A percentile compares a stretch with the other conserved stretches of the same genome.
These are phyloP conservation scores for Paramarasmius palmivorus DNA, from an alignment of 1,284 basidiomycete genomes.

Conservation along the genomic window DNA sequence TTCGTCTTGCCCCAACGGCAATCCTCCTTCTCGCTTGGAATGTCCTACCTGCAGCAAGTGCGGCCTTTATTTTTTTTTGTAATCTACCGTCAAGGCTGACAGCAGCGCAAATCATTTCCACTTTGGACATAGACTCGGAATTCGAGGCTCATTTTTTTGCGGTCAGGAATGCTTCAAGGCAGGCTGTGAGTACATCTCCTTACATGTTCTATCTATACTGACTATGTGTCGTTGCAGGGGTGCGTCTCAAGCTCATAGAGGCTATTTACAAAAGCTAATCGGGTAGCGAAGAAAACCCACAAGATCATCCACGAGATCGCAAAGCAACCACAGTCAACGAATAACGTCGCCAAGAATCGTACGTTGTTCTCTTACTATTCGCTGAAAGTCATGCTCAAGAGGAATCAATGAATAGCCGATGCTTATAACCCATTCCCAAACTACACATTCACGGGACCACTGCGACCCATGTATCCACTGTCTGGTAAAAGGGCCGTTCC, in stretches of 20 bases:
- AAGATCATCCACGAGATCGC: constrained; percentile 73
- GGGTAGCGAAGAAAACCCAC: constrained; percentile 71
- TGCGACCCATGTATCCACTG: constrained; percentile 78
- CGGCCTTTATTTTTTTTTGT: constrained; percentile 23
- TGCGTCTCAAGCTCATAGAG: constrained; percentile 23
- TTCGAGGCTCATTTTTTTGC: constrained; percentile 82
- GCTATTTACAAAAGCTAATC: constrained; percentile 4
- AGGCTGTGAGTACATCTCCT: constrained; percentile 58
- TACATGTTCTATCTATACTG: constrained; percentile 2
- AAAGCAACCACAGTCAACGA: constrained; percentile 10
- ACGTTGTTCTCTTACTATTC: constrained; percentile 2
- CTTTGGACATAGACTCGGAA: constrained; percentile 75
- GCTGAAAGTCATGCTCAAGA: not conserved
- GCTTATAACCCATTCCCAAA: constrained; percentile 75
- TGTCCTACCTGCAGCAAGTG: constrained; percentile 85
- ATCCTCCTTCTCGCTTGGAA: constrained; percentile 75
- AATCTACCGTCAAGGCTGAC: constrained; percentile 11
- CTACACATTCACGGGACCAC: constrained; percentile 67
- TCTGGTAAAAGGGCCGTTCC: constrained; percentile 72
- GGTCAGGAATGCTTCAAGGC: constrained; percentile 86
- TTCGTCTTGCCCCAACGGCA: constrained; percentile 66
- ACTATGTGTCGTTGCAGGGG: constrained; percentile 38
- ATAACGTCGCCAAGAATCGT: constrained; percentile 10
- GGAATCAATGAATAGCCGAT: constrained; percentile 43
- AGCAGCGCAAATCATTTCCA: constrained; percentile 12